Evolutionary conservation across 2,329 filamentous ascomycete species (phyloP), one percentile per base, ranked within the genome.

Genomic region (Rachicladosporium sp.): DNA sequence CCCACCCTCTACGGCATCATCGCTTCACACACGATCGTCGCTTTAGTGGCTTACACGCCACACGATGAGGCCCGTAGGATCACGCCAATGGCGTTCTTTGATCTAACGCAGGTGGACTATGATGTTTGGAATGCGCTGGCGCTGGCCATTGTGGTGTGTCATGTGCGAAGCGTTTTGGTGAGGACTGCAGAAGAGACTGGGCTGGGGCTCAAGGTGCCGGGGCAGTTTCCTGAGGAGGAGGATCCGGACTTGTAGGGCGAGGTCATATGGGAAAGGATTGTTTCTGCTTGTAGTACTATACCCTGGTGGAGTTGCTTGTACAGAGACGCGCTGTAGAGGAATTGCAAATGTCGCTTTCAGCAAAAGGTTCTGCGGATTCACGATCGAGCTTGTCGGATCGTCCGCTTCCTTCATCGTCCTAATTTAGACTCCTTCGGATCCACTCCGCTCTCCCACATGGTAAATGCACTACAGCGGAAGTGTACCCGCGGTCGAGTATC

Each of bases 71-170:
- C 34, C 3, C 36, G 35, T n/a, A 46, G 45, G 40, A 41, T 50
- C 35, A 15, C 49, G 45, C 27, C 50, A 9, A 65, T 77, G 36
- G 67, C 64, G 4, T 65, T 68, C 38, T 71, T 76, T 46, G 68
- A 78, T 50, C 67, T 75, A 40, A 63, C 62, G 3, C 64, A 72
- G 33, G 52, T 56, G 6, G 65, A 65, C 1, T 69, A 71, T 43
- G 74, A 78, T 50, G 72, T 77, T 2, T 79, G 74, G 74, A 76
- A 75, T 49, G 64, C 68, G 3, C 58, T 78, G 3, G 71, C 73
- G 0, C 47, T 78, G 36, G 70, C 73, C 0, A 72, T 78, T 42
- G 58, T 72, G 4, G 60, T 73, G 8, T 64, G 72, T 44, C 68
- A 73, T 50, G 65, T 68, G 38, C 64, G 73, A 4, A 68, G 70